A percentile compares a stretch with the other conserved stretches of the same genome.
These are phyloP conservation scores for Xerocomus nothofagi DNA, from an alignment of 1,284 basidiomycete species.

Conservation along the genomic window DNA sequence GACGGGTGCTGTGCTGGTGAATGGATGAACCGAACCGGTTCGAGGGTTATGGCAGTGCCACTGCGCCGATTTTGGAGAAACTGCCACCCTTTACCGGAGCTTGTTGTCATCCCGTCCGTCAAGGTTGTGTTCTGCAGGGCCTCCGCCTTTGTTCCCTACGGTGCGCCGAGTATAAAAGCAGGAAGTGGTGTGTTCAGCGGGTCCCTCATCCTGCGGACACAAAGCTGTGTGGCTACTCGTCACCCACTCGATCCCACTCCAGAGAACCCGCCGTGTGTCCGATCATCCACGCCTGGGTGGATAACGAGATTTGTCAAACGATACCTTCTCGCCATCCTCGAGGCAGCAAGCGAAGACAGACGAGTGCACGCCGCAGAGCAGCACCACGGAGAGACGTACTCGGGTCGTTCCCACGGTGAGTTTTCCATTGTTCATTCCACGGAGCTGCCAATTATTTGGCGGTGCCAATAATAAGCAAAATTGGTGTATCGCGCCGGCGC, in stretches of 20 bases:
- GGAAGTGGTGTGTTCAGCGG: slow-evolving; percentile 3
- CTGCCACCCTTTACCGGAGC: slow-evolving; percentile 7
- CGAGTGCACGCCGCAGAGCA: slow-evolving; percentile 14
- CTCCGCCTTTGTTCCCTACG: slow-evolving; percentile 2
- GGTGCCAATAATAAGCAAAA: slow-evolving; percentile 30
- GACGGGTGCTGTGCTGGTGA: slow-evolving; percentile 3
- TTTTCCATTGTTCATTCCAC: slow-evolving; percentile 32
- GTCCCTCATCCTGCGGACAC: not conserved
- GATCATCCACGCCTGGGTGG: slow-evolving; percentile 26
- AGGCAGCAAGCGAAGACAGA: slow-evolving; percentile 35
- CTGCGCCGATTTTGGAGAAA: slow-evolving; percentile 13
- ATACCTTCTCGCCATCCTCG: slow-evolving; percentile 32
- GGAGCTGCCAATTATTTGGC: slow-evolving; percentile 25
- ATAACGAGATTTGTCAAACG: slow-evolving; percentile 29
- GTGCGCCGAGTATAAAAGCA: slow-evolving; percentile 22
- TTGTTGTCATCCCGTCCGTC: slow-evolving; percentile 16
- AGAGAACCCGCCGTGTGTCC: slow-evolving; percentile 13
- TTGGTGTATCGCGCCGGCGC: slow-evolving; percentile 24
- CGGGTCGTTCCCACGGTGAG: slow-evolving; percentile 32
- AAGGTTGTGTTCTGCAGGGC: not conserved
- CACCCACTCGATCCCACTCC: slow-evolving; percentile 12
- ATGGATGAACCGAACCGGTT: slow-evolving; percentile 25
- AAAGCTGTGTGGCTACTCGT: slow-evolving; percentile 16
- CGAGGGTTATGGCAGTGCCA: slow-evolving; percentile 1
- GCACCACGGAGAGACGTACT: slow-evolving; percentile 11